Evolutionary conservation across 495 filamentous ascomycete genomes (phyloP), one percentile per base, ranked within the genome.

Genomic region (Hypoxylon intermedium): DNA sequence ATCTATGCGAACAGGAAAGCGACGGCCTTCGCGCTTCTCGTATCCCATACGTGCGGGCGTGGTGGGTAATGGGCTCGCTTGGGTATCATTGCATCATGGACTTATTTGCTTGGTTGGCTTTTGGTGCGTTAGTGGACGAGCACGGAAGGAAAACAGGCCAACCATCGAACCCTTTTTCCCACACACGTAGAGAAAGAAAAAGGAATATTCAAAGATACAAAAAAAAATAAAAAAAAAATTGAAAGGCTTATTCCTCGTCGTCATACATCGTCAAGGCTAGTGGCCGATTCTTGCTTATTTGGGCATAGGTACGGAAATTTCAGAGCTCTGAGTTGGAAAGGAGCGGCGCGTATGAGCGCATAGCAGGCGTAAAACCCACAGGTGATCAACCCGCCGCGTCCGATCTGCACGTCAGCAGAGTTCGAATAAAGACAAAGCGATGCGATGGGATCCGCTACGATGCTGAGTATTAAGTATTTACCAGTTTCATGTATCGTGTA

Each of bases 31-130:
- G n/a, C n/a, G n/a, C n/a, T n/a, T n/a, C n/a, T n/a, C n/a, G n/a
- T n/a, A n/a, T n/a, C n/a, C n/a, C n/a, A n/a, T n/a, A n/a, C n/a
- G n/a, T n/a, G n/a, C n/a, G n/a, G n/a, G n/a, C n/a, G n/a, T n/a
- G n/a, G 48, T 47, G 53, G 47, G 37, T 54, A 21, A 54, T 48
- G 37, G 42, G 26, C 26, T 48, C 11, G 48, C 33, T 59, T 59
- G 61, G 55, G 61, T 65, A 65, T 56, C 61, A 65, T 60, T 65
- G 61, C 61, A 60, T 65, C 50, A 60, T 65, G 61, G 49, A 58
- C 51, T 54, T 13, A 48, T 47, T 18, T 38, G 20, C 33, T 30
- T 51, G 34, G 21, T 24, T 42, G 40, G 19, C 11, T 20, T 20
- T 18, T 60, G 31, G 58, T 36, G 42, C 26, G 44, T 37, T 30